Conservation (phyloP, 1,284 basidiomycete genomes). For the Hymenochaete sp. region DNA sequence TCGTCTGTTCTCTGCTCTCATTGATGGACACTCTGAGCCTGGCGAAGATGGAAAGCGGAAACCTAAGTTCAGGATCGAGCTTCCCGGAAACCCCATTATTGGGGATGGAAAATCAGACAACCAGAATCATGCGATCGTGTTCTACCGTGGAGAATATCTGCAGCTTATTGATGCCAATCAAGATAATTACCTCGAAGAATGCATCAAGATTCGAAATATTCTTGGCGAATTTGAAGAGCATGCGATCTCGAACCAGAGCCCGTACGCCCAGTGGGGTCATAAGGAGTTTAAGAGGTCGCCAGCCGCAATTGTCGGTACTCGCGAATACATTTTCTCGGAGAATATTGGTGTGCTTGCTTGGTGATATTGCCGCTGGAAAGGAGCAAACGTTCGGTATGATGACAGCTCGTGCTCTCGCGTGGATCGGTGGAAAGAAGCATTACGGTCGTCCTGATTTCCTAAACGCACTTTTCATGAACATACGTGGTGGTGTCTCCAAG, state of each 20-base stretch:
- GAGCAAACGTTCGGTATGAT: constrained; percentile 99
- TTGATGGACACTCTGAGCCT: constrained; percentile 97
- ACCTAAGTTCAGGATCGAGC: constrained; percentile 96
- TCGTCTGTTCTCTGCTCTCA: constrained; percentile 86
- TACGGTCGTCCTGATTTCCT: constrained; percentile 99
- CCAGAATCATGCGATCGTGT: constrained; percentile 99
- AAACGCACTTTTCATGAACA: constrained; percentile 97
- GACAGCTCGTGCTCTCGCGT: constrained; percentile 91
- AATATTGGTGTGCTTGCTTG: constrained; percentile 99
- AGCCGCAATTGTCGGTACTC: constrained; percentile 96
- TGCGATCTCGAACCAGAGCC: constrained; percentile 83
- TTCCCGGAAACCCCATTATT: constrained; percentile 99
- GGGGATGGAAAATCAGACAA: constrained; percentile 99
- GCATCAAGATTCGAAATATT: constrained; percentile 96
- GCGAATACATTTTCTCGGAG: constrained; percentile 99
- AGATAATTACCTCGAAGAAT: constrained; percentile 99
- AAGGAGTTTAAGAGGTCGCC: constrained; percentile 87
- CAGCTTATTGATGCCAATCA: constrained; percentile 99
- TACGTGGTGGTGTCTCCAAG: constrained; percentile 97
- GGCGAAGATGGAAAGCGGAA: constrained; percentile 85
- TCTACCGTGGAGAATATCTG: constrained; percentile 97
- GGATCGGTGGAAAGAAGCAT: constrained; percentile 98
- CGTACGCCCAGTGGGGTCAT: constrained; percentile 90
- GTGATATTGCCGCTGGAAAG: constrained; percentile 98
- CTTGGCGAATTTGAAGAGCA: constrained; percentile 98